These are phyloP conservation scores for Melastoma candidum DNA, from an alignment of 441 rosid species.

Conservation along the genomic window DNA sequence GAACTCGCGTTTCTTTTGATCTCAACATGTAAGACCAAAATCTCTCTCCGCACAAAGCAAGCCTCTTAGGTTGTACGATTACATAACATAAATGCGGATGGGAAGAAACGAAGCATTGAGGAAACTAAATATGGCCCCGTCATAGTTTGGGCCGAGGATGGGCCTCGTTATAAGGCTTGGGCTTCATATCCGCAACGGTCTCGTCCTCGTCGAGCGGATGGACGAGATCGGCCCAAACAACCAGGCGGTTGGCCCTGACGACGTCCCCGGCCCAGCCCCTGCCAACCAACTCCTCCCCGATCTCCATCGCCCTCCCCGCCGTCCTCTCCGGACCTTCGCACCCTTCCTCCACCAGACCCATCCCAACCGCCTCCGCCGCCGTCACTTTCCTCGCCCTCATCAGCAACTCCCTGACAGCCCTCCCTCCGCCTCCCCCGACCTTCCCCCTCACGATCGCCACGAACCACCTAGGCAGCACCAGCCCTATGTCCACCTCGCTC, in stretches of 20 bases:
- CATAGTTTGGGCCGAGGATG: no score
- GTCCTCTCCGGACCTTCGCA: slow-evolving; percentile 18
- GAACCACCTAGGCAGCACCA: slow-evolving; percentile 30
- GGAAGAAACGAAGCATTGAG: no score
- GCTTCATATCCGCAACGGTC: background rate
- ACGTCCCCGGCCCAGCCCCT: slow-evolving; percentile 7
- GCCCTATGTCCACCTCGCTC: slow-evolving; percentile 57
- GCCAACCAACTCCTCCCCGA: slow-evolving; percentile 32
- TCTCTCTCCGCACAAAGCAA: no score
- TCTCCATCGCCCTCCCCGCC: slow-evolving; percentile 28
- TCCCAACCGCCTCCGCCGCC: no score
- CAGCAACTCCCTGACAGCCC: slow-evolving; percentile 21
- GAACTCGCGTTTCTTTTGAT: no score
- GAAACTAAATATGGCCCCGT: no score
- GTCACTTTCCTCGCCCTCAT: slow-evolving; percentile 21
- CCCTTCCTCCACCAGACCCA: slow-evolving; percentile 31
- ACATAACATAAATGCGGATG: no score
- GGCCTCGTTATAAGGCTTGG: no score
- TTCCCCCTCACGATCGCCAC: slow-evolving; percentile 28
- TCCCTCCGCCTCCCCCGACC: slow-evolving; percentile 19
- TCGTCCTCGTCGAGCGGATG: slow-evolving; percentile 23
- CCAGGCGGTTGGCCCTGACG: slow-evolving; percentile 39
- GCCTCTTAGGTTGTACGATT: no score
- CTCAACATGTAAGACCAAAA: no score
- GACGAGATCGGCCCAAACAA: slow-evolving; percentile 26